These are phyloP conservation scores for Agaricus sinodeliciosus DNA, from an alignment of 768 basidiomycete species.

Conservation along the genomic window DNA sequence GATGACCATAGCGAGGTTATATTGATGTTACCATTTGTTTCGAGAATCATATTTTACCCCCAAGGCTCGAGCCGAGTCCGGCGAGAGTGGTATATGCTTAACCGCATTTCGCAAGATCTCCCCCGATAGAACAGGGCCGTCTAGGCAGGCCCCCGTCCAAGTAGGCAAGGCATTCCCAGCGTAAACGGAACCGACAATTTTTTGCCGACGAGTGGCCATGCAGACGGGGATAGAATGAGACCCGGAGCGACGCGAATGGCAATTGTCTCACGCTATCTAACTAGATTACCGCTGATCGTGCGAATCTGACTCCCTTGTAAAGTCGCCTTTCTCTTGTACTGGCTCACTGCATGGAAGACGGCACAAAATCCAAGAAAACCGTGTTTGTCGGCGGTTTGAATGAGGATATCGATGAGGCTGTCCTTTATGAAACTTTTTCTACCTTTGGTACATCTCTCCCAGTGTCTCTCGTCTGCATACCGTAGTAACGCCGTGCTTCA, in stretches of 20 bases:
- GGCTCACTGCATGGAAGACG: constrained; percentile 62
- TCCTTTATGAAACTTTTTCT: constrained; percentile 74
- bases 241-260: neutral
- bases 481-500: constrained; percentile 6
- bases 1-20: constrained; percentile 23
- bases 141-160: constrained; percentile 14
- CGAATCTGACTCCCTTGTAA: constrained; percentile 29
- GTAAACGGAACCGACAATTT: constrained; percentile 13
- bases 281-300: constrained; percentile 28
- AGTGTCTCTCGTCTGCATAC: neutral
- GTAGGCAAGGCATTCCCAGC: constrained; percentile 27
- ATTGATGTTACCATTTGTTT: constrained; percentile 15
- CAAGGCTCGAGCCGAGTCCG: constrained; percentile 25
- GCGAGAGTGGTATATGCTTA: constrained; percentile 21
- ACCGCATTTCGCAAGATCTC: constrained; percentile 24
- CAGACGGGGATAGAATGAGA: constrained; percentile 10
- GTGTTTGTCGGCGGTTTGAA: constrained; percentile 79
- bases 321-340: constrained; percentile 12
- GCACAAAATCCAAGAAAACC: constrained; percentile 79
- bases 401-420: constrained; percentile 76
- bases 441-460: constrained; percentile 65
- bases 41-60: constrained; percentile 23
- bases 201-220: constrained; percentile 6
- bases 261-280: constrained; percentile 5
- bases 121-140: constrained; percentile 28